Conservation (phyloP, 768 basidiomycete genomes). For the Hericium alpestre region DNA sequence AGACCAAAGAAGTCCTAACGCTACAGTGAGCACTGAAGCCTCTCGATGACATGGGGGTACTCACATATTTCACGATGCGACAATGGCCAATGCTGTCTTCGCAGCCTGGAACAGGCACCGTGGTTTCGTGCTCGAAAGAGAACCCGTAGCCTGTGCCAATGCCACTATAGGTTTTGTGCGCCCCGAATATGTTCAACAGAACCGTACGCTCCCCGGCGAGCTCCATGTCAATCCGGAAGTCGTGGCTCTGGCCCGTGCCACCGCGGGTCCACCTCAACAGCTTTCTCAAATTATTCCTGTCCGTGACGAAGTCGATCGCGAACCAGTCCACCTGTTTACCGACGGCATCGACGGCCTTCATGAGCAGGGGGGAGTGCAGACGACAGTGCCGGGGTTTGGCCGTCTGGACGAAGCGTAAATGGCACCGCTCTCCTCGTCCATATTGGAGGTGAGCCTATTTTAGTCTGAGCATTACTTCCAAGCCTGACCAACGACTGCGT, state of each 20-base stretch:
- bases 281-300: constrained; percentile 58
- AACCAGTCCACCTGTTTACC: constrained; percentile 26
- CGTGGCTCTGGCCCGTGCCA: constrained; percentile 21
- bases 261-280: constrained; percentile 43
- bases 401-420: constrained; percentile 43
- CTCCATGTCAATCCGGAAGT: constrained; percentile 68
- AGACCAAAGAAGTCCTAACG: constrained; percentile 45
- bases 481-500: constrained; percentile 26
- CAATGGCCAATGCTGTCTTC: constrained; percentile 46
- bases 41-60: neutral
- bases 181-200: constrained; percentile 53
- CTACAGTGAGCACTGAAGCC: too few relatives aligned
- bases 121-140: constrained; percentile 51
- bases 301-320: constrained; percentile 40
- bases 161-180: constrained; percentile 15
- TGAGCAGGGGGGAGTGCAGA: constrained; percentile 43
- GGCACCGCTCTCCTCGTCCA: constrained; percentile 42
- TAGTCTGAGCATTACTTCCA: constrained; percentile 31
- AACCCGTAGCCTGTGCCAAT: constrained; percentile 37
- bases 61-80: constrained; percentile 51
- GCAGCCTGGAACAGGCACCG: constrained; percentile 37
- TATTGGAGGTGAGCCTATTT: constrained; percentile 44
- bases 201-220: constrained; percentile 48
- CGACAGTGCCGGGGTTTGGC: constrained; percentile 14
- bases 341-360: constrained; percentile 43